Conservation (phyloP, 768 basidiomycete species). For the Coprinopsis cinerea region DNA sequence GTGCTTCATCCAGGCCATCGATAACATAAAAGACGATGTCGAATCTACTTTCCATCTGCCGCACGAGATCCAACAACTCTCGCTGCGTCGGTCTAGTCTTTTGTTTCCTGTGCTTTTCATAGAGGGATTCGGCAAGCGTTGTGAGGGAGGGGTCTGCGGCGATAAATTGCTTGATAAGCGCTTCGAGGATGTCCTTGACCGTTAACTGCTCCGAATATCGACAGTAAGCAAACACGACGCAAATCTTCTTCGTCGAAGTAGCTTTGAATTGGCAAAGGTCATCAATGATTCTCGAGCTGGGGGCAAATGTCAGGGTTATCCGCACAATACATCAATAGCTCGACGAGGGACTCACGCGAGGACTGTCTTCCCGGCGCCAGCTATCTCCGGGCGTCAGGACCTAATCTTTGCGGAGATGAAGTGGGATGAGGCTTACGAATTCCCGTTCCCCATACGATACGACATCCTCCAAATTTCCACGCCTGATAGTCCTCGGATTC, state of each 20-base stretch:
- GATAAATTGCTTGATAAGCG: neutral
- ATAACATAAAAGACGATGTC: neutral
- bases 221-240: constrained; percentile 1
- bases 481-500: neutral
- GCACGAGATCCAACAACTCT: neutral
- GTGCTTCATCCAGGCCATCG: constrained; percentile 7
- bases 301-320: neutral
- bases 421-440: neutral
- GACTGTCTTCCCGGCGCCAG: constrained; percentile 8
- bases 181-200: neutral
- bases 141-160: neutral
- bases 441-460: constrained; percentile 2
- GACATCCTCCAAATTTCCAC: neutral
- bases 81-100: neutral
- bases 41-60: neutral
- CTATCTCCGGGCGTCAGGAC: neutral
- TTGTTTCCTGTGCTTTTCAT: neutral
- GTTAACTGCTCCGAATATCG: constrained; percentile 1
- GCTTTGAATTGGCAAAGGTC: neutral
- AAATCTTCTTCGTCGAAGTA: neutral
- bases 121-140: neutral
- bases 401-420: neutral
- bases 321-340: neutral
- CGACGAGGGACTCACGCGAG: constrained; percentile 5
- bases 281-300: neutral